These are phyloP conservation scores for Eucalyptus sp. DNA, from an alignment of 345 rosid genomes.

Conservation along the genomic window DNA sequence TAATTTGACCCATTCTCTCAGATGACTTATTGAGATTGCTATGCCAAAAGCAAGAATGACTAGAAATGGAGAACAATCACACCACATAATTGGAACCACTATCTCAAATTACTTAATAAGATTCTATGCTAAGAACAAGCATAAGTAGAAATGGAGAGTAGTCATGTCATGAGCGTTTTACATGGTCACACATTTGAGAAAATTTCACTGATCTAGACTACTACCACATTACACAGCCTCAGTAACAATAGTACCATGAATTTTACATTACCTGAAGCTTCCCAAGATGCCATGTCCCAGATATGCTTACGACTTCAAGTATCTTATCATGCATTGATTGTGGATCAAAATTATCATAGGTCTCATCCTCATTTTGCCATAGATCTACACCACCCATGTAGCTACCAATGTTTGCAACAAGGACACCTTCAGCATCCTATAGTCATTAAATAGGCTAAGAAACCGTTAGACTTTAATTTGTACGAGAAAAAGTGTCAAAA, in stretches of 20 bases:
- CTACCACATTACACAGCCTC: not conserved
- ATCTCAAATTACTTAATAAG: not conserved
- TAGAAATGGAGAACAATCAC: not conserved
- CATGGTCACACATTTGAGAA: not conserved
- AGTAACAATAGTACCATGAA: not conserved
- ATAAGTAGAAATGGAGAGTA: not conserved
- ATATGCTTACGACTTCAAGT: constrained; percentile 81
- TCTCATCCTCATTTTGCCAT: constrained; percentile 90
- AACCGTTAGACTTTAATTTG: not conserved
- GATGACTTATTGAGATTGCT: not conserved
- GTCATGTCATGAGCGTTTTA: not conserved
- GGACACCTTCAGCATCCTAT: constrained; percentile 90
- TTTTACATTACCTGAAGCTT: constrained; percentile 62
- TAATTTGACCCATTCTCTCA: not conserved
- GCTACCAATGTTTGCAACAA: constrained; percentile 89
- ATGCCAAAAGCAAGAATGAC: not conserved
- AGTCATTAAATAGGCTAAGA: not conserved
- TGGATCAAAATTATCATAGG: constrained; percentile 62
- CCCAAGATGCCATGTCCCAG: constrained; percentile 96
- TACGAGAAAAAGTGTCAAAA: not conserved
- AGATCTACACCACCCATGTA: constrained; percentile 95
- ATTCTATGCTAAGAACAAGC: not conserved
- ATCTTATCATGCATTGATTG: constrained; percentile 89
- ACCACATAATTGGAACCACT: not conserved
- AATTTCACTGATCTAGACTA: not conserved